Evolutionary conservation across 2,329 filamentous ascomycete genomes (phyloP), one percentile per base, ranked within the genome.

Genomic region (Lecanosticta acicola): DNA sequence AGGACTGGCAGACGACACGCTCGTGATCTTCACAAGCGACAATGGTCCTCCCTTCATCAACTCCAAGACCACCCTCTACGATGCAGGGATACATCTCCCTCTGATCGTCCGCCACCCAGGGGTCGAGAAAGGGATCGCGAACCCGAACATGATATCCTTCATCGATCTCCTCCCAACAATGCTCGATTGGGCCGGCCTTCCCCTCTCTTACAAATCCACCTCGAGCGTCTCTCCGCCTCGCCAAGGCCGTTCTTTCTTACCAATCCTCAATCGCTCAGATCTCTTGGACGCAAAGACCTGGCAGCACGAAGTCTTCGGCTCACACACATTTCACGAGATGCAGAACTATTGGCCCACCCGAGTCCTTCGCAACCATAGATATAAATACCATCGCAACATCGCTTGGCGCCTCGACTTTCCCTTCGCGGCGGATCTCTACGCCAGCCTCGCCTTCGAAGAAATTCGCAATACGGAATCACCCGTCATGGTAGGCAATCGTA

Each of bases 331-430:
- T 54, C 39, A 77, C 45, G 73, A 76, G 48, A 60, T 72, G 2
- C 67, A 66, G 4, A 74, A 75, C 50, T 76, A 75, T 59, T 77
- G 68, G 66, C 73, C 74, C 0, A 77, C 73, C 1, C 66, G 73
- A 10, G 71, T 66, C 50, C 59, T 76, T 29, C 69, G 73, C n/a
- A 66, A 59, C 2, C 55, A 53, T 0, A 57, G 59, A 3, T 74
- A 66, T 64, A 76, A 76, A 54, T 76, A 76, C 51, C 73, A 76
- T 51, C 68, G 74, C 13, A 76, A 76, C 39, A 60, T 76, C 0
- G 68, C 68, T 11, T 75, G 70, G 71, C 29, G 49, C 21, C 40
- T 51, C 5, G 49, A 51, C 34, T 51, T 51, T 17, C 49, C 49
- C 10, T 51, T 51, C 36, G 49, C 49, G 4, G 49, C 49, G 5